Evolutionary conservation across 164 flowering plant genomes (phyloP), one percentile per base, ranked within the genome.

Genomic region (Macadamia integrifolia): DNA sequence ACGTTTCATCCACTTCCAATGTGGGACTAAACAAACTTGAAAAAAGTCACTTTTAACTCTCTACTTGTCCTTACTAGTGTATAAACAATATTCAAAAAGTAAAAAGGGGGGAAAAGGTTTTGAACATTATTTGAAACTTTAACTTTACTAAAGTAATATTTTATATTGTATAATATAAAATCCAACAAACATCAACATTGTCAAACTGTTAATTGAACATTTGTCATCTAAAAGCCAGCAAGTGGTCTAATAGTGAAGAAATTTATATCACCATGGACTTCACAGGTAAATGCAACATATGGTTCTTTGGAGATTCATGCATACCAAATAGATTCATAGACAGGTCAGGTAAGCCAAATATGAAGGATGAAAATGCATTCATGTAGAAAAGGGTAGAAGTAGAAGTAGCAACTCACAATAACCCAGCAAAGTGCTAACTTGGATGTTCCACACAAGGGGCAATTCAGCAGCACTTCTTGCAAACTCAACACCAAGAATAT

Each of bases 361-460:
- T 18, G 50, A 63, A 48, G 56, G 43, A 52, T 43, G 11, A 40
- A 52, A 14, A 59, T 11, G 48, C 58, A 61, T n/a, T 2, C 48
- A 0, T 9, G 49, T 14, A 23, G 6, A 60, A 56, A 23, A n/a
- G 46, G 5, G 17, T 32, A 63, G 49, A 46, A 62, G 70, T 23
- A 35, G 40, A 35, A 35, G 23, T 48, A 70, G 59, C 64, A 57
- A 83, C 99, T 90, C 68, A 95, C 99, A 95, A 71, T 91, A 80
- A 17, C 99, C 89, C 7, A 95, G 92, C 99, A 98, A 95, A 48
- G 96, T 88, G 94, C 99, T 95, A 78, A 95, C 98, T 89, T 95
- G 98, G 60, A 95, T 92, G 80, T 95, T 95, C 99, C 99, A 95
- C 40, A 80, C 83, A 74, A 82, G 81, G 49, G 99, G 99, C 63